phyloP scores from a whole-genome alignment of 257 asterid species.

The Ajuga chamaepitys region DNA sequence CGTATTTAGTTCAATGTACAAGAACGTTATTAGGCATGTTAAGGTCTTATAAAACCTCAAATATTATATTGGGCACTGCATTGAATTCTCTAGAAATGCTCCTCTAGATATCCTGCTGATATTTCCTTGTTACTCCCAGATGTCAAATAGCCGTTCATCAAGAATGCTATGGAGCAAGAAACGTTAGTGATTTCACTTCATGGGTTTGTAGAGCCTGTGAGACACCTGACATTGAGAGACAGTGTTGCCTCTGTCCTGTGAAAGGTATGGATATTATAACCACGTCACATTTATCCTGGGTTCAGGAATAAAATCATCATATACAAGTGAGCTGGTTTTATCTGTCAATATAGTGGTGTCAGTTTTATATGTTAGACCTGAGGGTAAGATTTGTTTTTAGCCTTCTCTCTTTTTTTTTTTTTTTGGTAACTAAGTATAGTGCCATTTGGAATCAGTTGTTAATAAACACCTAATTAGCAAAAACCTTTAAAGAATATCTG shows the following conservation, averaged over 20 bases:
- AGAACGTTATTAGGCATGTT: background rate
- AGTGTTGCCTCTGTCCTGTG: conserved; percentile 98
- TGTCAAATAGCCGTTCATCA: conserved; percentile 99
- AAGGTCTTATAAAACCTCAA: background rate
- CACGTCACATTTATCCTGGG: background rate
- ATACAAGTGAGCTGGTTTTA: background rate
- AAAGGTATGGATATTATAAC: conserved; percentile 51
- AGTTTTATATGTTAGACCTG: background rate
- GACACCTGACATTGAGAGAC: conserved; percentile 90
- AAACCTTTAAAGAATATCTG: background rate
- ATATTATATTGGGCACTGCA: background rate
- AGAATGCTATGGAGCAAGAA: conserved; percentile 98
- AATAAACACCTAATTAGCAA: background rate
- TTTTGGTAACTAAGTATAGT: background rate
- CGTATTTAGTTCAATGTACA: background rate
- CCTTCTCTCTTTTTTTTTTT: background rate
- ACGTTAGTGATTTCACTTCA: conserved; percentile 87
- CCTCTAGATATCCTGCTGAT: conserved; percentile 9
- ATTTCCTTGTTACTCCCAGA: conserved; percentile 36
- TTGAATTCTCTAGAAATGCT: background rate
- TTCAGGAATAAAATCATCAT: conserved; percentile 1
- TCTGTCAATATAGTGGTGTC: background rate
- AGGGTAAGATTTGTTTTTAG: background rate
- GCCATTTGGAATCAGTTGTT: background rate
- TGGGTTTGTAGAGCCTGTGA: conserved; percentile 99